Evolutionary conservation across 108 stramenopile species (phyloP), one percentile per base, ranked within the genome.

Genomic region (Skeletonema tropicum): DNA sequence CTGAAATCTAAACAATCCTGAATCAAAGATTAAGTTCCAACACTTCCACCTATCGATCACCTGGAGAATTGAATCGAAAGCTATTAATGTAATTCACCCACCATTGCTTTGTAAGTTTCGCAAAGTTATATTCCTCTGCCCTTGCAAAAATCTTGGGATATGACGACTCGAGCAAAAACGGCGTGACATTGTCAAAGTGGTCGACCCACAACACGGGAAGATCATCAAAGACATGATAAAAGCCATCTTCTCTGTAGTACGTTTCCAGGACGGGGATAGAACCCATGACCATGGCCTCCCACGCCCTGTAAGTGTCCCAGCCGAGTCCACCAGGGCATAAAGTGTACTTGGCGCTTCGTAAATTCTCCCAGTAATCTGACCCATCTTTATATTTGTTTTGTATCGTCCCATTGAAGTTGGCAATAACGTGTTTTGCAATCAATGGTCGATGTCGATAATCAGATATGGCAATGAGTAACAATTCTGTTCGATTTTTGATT

Each of bases 161-260:
- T 31, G 73, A 74, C 1, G 32, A 21, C 19, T 79, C 73, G 57
- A 88, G 49, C 42, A 85, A 74, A 10, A 69, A 38, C 29, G 87
- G 87, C 8, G 87, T 88, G 13, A 88, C 68, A 26, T 88, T 68
- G 30, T 74, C 71, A 61, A 55, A 71, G 30, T 83, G 73, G 14
- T 80, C 79, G 5, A 86, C 85, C 87, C 87, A 88, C 30, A 83
- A 35, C 55, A 88, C 82, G 0, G 87, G 87, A 38, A 88, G 42
- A 39, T 74, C 84, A 35, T 83, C 79, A 29, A 83, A 77, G 1
- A 68, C 60, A 15, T 70, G 77, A 38, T 69, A 76, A 60, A 82
- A 85, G 13, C 87, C 87, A 61, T 88, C 87, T 25, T 33, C 9
- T 32, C 76, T 45, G 19, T 79, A 78, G 48, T 77, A 83, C 0